Evolutionary conservation across 2,329 filamentous ascomycete species (phyloP), one percentile per base, ranked within the genome.

Genomic region (Drechslerella dactyloides): DNA sequence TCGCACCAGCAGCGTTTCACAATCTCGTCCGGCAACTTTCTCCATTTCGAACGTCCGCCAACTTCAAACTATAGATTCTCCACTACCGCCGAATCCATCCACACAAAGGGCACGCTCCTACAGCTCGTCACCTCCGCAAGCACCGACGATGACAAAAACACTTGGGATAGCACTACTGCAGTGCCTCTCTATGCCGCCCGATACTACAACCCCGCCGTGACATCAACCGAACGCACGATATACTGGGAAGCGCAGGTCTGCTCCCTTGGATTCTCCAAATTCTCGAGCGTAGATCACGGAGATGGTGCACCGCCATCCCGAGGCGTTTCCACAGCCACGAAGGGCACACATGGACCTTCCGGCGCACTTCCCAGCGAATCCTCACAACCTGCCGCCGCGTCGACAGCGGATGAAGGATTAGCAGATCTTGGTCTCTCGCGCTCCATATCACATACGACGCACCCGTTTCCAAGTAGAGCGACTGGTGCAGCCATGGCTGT

Each of bases 1-100:
- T 66, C 69, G 1, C 69, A 73, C 19, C 69, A 73, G 19, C 69
- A 73, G 44, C 56, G 69, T 3, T 63, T 62, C n/a, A 73, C 68
- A 21, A 72, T 72, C 51, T 44, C 60, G 1, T 72, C 68, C 23
- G 60, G 68, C 2, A 72, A 72, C 40, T 72, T 72, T 19, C 51
- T 72, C 3, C 68, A 72, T 17, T 72, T 72, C 15, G 68, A 72
- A 30, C 60, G 68, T 11, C 68, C 68, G 17, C 68, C 68, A 7
- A 72, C 69, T 1, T 33, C 69, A 6, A 66, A 63, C 44, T 73
- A 68, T 42, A 62, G 54, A 51, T 73, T 68, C 60, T 62, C 69
- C 1, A 73, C 69, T 0, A 73, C 62, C 6, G 42, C 61, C 19
- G 69, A 73, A 33, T 73, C 69, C 24, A 68, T 73, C 61, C 57